Percentiles rank a stretch among this genome's conserved stretches.
Evolutionary conservation across 1,139 yeast genomes (phyloP).

Genomic region (Suhomyces bribrorum): DNA sequence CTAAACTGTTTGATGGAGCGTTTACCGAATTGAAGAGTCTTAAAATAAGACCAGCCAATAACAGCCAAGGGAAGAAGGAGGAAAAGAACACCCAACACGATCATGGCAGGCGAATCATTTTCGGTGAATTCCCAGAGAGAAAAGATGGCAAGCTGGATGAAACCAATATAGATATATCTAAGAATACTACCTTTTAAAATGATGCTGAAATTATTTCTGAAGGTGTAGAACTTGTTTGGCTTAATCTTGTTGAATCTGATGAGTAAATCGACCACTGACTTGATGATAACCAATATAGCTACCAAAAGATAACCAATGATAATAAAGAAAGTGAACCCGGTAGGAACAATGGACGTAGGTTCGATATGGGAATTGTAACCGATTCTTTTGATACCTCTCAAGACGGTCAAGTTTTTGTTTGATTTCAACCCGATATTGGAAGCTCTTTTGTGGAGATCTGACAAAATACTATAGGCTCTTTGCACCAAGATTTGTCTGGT

Average conservation of each 20-base stretch:
- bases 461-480: slow-evolving; percentile 46
- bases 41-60: slow-evolving; percentile 60
- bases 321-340: slow-evolving; percentile 75
- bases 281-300: slow-evolving; percentile 51
- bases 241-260: slow-evolving; percentile 46
- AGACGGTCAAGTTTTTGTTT: slow-evolving; percentile 54
- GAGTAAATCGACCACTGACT: slow-evolving; percentile 51
- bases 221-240: slow-evolving; percentile 47
- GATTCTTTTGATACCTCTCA: slow-evolving; percentile 75
- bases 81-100: slow-evolving; percentile 67
- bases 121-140: slow-evolving; percentile 75
- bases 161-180: slow-evolving; percentile 73
- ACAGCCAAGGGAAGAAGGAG: slow-evolving; percentile 55
- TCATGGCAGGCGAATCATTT: slow-evolving; percentile 72
- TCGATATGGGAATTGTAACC: slow-evolving; percentile 70
- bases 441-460: slow-evolving; percentile 26
- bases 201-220: slow-evolving; percentile 53
- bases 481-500: slow-evolving; percentile 67
- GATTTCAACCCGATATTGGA: slow-evolving; percentile 36
- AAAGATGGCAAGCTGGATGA: slow-evolving; percentile 67
- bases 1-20: slow-evolving; percentile 53
- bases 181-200: slow-evolving; percentile 68
- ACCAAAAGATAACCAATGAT: slow-evolving; percentile 58
- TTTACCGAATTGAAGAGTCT: slow-evolving; percentile 58
- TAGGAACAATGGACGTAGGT: slow-evolving; percentile 69